Evolutionary conservation across 2,329 filamentous ascomycete genomes (phyloP), one percentile per base, ranked within the genome.

Genomic region (Clonostachys chloroleuca): DNA sequence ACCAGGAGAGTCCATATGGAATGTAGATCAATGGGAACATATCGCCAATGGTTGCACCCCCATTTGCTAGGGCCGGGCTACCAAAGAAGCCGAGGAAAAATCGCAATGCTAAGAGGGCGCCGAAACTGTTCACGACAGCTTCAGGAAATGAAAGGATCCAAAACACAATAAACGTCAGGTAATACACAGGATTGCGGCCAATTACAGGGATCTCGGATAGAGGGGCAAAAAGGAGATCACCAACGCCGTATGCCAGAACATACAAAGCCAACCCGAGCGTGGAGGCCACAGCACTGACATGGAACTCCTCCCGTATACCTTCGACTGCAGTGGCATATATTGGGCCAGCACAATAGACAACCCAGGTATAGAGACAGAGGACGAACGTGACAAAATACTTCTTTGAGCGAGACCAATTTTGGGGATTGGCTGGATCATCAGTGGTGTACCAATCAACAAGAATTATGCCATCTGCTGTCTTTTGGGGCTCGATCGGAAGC

Each of bases 101-200:
- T 2, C 77, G 69, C 7, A 75, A 61, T 1, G 77, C 74, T 17
- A 81, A 62, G 7, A 84, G 64, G 2, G 74, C 73, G 2, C 70
- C 63, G 42, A 82, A 77, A 58, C 78, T 78, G 34, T 74, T 61
- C 1, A 76, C 75, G 0, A 83, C 58, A 0, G 77, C 75, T 0
- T 75, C 73, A 0, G 78, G 75, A 0, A 84, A 64, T 12, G 69
- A 70, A 1, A 84, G 61, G 10, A 82, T 66, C 24, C 81, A 71
- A 53, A 83, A 84, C 24, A 82, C 64, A n/a, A 68, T 66, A 47
- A 83, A 74, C 1, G 79, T 77, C 47, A 77, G 56, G 33, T 83
- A 72, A 54, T 83, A 84, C 1, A 77, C 72, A 2, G 73, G 70
- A 47, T 80, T 84, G 2, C 81, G 69, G 4, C 81, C 80, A 46